Evolutionary conservation across 2,329 filamentous ascomycete genomes (phyloP).

Genomic region (Coniochaeta sp.): DNA sequence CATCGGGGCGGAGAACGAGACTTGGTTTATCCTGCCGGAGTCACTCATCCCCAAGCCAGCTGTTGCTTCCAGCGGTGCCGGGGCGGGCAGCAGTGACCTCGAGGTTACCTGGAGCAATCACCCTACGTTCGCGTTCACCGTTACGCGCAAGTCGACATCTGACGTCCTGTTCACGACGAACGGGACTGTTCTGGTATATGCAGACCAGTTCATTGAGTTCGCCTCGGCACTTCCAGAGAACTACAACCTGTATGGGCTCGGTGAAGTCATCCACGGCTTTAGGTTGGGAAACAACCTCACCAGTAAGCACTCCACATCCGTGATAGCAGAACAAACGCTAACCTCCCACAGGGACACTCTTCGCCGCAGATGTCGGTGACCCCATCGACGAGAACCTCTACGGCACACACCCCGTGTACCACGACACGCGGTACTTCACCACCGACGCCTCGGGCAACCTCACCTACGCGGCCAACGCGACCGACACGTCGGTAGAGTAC

Average conservation of each 20-base stretch:
- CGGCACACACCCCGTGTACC: constrained; percentile 69
- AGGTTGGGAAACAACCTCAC: constrained; percentile 68
- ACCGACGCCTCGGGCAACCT: constrained; percentile 38
- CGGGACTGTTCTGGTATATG: constrained; percentile 60
- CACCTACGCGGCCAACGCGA: constrained; percentile 47
- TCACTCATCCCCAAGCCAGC: constrained; percentile 51
- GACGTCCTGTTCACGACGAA: constrained; percentile 64
- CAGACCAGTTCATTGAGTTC: constrained; percentile 74
- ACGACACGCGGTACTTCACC: constrained; percentile 71
- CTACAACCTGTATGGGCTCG: constrained; percentile 71
- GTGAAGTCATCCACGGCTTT: constrained; percentile 65
- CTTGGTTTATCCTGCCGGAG: constrained; percentile 62
- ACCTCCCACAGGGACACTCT: constrained; percentile 34
- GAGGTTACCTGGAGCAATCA: constrained; percentile 44
- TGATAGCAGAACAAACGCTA: not conserved
- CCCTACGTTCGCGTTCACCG: constrained; percentile 60
- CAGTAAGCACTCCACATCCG: constrained; percentile 26
- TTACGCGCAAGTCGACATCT: constrained; percentile 50
- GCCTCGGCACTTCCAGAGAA: constrained; percentile 57
- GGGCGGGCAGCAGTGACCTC: constrained; percentile 45
- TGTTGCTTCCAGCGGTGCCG: constrained; percentile 28
- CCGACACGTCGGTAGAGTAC: constrained; percentile 47
- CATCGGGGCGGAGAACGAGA: constrained; percentile 52
- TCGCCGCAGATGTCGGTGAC: constrained; percentile 61
- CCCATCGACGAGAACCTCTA: constrained; percentile 64